A percentile compares a stretch with the other conserved stretches of the same genome.
These are phyloP conservation scores for Candida corydali DNA, from an alignment of 805 yeast genomes.

Conservation along the genomic window DNA sequence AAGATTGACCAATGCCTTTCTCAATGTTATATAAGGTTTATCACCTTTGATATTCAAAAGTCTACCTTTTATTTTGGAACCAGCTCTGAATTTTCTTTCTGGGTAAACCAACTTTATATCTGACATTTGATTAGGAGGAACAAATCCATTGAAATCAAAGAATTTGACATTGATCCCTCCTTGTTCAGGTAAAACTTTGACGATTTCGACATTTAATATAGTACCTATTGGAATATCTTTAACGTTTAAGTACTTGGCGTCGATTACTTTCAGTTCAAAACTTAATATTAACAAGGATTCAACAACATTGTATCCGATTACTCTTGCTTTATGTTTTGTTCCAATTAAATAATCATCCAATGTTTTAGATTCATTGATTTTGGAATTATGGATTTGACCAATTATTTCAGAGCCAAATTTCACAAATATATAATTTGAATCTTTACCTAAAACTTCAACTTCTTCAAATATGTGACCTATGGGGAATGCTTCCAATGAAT, in stretches of 20 bases:
- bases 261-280: conserved; percentile 60
- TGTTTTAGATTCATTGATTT: conserved; percentile 47
- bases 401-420: conserved; percentile 48
- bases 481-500: conserved; percentile 61
- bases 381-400: conserved; percentile 81
- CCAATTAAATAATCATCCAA: conserved; percentile 54
- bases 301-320: conserved; percentile 60
- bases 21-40: conserved; percentile 63
- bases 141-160: conserved; percentile 68
- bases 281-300: conserved; percentile 70
- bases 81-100: conserved; percentile 86
- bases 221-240: conserved; percentile 79
- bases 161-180: conserved; percentile 67
- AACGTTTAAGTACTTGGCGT: conserved; percentile 60
- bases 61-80: conserved; percentile 75
- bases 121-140: conserved; percentile 71
- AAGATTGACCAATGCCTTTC: conserved; percentile 74
- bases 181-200: conserved; percentile 49
- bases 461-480: conserved; percentile 66
- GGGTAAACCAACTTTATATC: conserved; percentile 85
- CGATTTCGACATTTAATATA: conserved; percentile 48
- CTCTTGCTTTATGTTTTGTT: conserved; percentile 70
- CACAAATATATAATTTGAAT: conserved; percentile 52
- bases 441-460: conserved; percentile 59
- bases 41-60: conserved; percentile 50